Conservation (phyloP, 2,329 filamentous ascomycete species). For the Trichoderma arundinaceum region DNA sequence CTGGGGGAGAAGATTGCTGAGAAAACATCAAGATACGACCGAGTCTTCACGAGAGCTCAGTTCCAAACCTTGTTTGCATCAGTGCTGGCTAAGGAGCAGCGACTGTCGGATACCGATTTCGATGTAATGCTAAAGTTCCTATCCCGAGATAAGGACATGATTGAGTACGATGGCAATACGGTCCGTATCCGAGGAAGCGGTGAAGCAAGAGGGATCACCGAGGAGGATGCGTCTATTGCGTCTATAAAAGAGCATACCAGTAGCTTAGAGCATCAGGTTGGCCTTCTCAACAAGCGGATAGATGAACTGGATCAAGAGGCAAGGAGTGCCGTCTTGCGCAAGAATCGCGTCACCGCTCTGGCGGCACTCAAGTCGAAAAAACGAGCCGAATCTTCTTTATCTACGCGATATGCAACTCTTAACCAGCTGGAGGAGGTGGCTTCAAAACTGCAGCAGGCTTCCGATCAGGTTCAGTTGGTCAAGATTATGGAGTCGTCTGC, state of each 20-base stretch:
- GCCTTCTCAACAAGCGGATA: conserved; percentile 69
- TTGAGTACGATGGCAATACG: conserved; percentile 67
- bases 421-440: conserved; percentile 84
- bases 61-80: conserved; percentile 66
- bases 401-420: conserved; percentile 73
- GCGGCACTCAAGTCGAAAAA: conserved; percentile 84
- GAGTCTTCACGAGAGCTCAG: conserved; percentile 69
- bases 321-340: conserved; percentile 70
- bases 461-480: conserved; percentile 83
- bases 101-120: conserved; percentile 67
- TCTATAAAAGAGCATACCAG: conserved; percentile 79
- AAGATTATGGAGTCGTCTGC: conserved; percentile 81
- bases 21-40: conserved; percentile 62
- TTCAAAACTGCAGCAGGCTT: conserved; percentile 81
- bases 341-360: conserved; percentile 77
- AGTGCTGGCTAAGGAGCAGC: conserved; percentile 54
- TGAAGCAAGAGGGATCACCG: conserved; percentile 63
- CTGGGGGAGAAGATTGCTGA: conserved; percentile 54
- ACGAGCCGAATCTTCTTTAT: conserved; percentile 74
- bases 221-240: conserved; percentile 82
- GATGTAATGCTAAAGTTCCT: conserved; percentile 73
- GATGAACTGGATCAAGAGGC: conserved; percentile 68
- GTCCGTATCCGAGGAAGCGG: conserved; percentile 72
- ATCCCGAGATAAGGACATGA: conserved; percentile 66
- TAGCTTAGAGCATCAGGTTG: conserved; percentile 75